phyloP scores from a whole-genome alignment of 2,329 filamentous ascomycete species.

The Orbilia brochopaga region DNA sequence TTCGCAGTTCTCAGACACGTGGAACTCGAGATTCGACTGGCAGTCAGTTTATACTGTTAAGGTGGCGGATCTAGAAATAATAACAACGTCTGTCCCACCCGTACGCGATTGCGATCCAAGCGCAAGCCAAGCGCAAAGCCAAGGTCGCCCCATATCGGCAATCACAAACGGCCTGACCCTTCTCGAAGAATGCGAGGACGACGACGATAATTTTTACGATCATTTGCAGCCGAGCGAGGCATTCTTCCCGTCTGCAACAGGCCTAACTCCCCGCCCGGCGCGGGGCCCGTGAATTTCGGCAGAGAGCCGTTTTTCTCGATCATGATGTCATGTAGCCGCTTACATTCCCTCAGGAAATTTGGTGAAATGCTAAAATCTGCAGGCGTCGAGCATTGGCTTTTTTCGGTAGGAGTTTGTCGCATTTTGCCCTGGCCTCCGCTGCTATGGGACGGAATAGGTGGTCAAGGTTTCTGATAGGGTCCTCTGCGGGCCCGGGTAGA shows the following conservation, averaged over 20 bases:
- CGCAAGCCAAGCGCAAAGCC: slow-evolving; percentile 7
- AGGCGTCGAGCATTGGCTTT: neutral
- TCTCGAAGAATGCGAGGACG: slow-evolving; percentile 42
- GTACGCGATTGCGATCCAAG: neutral
- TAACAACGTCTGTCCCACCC: neutral
- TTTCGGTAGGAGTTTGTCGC: neutral
- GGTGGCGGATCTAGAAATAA: slow-evolving; percentile 19
- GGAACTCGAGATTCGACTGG: slow-evolving; percentile 44
- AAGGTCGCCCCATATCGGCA: slow-evolving; percentile 16
- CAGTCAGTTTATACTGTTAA: slow-evolving; percentile 30
- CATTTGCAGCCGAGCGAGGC: slow-evolving; percentile 47
- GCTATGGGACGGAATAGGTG: no score
- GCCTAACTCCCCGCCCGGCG: slow-evolving; percentile 30
- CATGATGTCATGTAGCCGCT: neutral
- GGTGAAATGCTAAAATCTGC: no score
- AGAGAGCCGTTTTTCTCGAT: neutral
- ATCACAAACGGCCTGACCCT: slow-evolving; percentile 24
- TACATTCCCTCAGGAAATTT: no score
- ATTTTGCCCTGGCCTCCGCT: neutral
- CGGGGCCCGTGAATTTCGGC: neutral
- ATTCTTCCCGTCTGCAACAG: slow-evolving; percentile 43
- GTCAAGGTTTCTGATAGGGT: no score
- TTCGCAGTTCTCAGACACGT: slow-evolving; percentile 21
- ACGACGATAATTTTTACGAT: slow-evolving; percentile 50
- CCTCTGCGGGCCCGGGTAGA: no score